Evolutionary conservation across 73 alveolate species (phyloP).

Genomic region (Breviolum minutum): DNA sequence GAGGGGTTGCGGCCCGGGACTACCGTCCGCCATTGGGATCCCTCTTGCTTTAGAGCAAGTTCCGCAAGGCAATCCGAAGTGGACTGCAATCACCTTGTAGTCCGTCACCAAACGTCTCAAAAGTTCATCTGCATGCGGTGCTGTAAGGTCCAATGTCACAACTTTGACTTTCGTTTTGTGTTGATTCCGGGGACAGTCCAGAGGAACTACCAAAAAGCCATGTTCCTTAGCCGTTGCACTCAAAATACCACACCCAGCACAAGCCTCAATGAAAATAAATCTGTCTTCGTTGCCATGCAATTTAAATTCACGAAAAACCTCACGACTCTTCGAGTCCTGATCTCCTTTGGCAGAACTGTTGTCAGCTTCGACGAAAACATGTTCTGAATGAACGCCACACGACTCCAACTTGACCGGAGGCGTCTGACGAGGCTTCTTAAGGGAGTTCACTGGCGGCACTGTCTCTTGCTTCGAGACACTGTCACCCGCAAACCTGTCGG

Average conservation of each 20-base stretch:
- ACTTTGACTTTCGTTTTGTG: not conserved
- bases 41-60: not conserved
- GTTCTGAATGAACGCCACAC: too few relatives aligned
- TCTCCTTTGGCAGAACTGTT: not conserved
- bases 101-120: not conserved
- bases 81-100: not conserved
- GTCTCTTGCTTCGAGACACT: too few relatives aligned
- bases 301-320: not conserved
- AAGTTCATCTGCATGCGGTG: not conserved
- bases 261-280: not conserved
- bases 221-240: not conserved
- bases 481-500: too few relatives aligned
- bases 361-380: not conserved
- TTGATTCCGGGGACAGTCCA: not conserved
- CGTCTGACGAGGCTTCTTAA: too few relatives aligned
- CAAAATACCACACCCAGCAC: constrained; percentile 4
- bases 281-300: not conserved
- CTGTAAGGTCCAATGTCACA: not conserved
- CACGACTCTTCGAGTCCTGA: too few relatives aligned
- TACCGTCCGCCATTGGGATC: not conserved
- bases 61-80: not conserved
- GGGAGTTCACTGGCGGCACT: too few relatives aligned
- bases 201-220: not conserved
- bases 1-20: not conserved
- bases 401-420: too few relatives aligned